These are phyloP conservation scores for Chlamydomonas sphaeroides DNA, from an alignment of 139 green algal species.

Conservation along the genomic window DNA sequence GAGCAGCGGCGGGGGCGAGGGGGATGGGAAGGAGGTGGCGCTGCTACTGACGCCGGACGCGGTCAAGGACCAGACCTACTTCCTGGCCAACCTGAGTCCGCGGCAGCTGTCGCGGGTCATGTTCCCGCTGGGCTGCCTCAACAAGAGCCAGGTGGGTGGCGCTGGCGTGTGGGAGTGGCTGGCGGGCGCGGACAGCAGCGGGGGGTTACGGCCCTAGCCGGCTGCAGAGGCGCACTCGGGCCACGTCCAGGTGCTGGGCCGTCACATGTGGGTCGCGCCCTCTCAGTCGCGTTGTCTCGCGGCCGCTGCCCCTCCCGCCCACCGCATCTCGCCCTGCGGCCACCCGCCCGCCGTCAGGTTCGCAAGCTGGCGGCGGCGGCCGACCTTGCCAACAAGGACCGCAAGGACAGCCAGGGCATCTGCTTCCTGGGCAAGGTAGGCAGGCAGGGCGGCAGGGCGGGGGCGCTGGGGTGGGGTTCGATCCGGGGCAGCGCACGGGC, in stretches of 20 bases:
- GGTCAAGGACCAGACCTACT: slow-evolving; percentile 97
- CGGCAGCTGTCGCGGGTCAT: slow-evolving; percentile 83
- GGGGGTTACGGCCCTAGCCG: too few species aligned
- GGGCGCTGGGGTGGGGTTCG: too few species aligned
- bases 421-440: slow-evolving; percentile 98
- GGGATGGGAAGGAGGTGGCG: slow-evolving; percentile 28
- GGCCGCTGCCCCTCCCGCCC: too few species aligned
- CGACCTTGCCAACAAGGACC: slow-evolving; percentile 82
- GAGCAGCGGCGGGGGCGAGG: not conserved
- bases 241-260: too few species aligned
- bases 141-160: slow-evolving; percentile 87
- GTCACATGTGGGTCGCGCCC: too few species aligned
- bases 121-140: slow-evolving; percentile 93
- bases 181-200: too few species aligned
- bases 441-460: too few species aligned
- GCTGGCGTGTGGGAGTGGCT: too few species aligned
- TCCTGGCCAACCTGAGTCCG: slow-evolving; percentile 81
- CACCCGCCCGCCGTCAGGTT: slow-evolving; percentile 54
- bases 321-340: too few species aligned
- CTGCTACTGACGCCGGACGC: slow-evolving; percentile 81
- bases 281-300: too few species aligned
- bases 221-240: too few species aligned
- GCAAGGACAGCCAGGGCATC: slow-evolving; percentile 98
- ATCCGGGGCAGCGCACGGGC: too few species aligned
- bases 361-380: slow-evolving; percentile 69